Conservation (phyloP, 345 rosid genomes). For the Nephelium lappaceum region DNA sequence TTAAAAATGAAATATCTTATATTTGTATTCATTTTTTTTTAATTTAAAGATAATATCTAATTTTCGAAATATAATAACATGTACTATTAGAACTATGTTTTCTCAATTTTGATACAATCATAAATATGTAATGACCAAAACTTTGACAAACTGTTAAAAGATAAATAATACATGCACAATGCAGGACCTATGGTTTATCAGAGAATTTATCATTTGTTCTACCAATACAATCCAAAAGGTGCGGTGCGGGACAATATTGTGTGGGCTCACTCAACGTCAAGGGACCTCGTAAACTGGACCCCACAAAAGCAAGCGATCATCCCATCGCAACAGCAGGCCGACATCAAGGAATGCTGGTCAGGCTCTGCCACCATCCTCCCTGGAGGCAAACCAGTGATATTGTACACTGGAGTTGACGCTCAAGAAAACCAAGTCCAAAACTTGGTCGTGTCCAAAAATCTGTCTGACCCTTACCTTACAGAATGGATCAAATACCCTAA, state of each 20-base stretch:
- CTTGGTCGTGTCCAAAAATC: constrained; percentile 50
- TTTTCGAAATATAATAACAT: too few species aligned
- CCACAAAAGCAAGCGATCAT: constrained; percentile 47
- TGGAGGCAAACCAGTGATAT: constrained; percentile 41
- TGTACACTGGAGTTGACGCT: constrained; percentile 60
- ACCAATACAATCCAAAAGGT: constrained; percentile 41
- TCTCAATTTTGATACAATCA: too few species aligned
- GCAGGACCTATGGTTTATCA: constrained; percentile 68
- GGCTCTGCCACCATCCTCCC: constrained; percentile 63
- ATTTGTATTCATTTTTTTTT: too few species aligned
- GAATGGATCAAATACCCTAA: constrained; percentile 51
- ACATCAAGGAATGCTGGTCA: constrained; percentile 64
- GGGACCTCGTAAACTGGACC: constrained; percentile 69
- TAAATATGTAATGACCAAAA: too few species aligned
- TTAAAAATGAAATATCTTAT: too few species aligned
- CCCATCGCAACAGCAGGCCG: constrained; percentile 46
- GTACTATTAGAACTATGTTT: too few species aligned
- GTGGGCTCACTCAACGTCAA: constrained; percentile 69
- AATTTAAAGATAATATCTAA: too few species aligned
- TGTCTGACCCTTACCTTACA: constrained; percentile 49
- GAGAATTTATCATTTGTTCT: constrained; percentile 69
- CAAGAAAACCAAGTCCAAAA: constrained; percentile 47
- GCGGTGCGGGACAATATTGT: constrained; percentile 55
- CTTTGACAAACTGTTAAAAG: too few species aligned
- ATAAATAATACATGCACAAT: neutral